Evolutionary conservation across 805 yeast species (phyloP), one percentile per base, ranked within the genome.

Genomic region (Saccharomycopsis fibuligera): DNA sequence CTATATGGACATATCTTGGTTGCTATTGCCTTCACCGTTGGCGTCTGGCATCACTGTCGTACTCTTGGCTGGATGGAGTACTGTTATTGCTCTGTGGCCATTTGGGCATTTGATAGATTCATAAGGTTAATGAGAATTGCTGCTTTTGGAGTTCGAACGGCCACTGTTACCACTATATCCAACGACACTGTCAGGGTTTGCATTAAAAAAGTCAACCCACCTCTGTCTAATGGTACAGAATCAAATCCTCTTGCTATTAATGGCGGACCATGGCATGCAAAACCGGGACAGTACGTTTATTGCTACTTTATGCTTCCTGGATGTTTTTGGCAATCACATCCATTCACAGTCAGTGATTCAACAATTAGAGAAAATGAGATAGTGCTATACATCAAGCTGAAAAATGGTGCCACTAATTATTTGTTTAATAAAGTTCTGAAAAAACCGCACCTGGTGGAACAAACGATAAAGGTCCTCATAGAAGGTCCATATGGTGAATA

Each of bases 51-150:
- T 90, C 48, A 52, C 78, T 0, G 57, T 75, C 10, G 71, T 96
- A 53, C 51, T 80, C 8, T 64, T 72, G 1, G 87, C 45, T 62
- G 86, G 2, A 69, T 72, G 56, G 74, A 69, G 49, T 77, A 72
- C 65, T 56, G 73, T 21, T 78, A 75, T 49, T 74, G 78, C 3
- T 59, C 81, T 8, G 71, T 78, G 50, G 81, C 77, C 0, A 69
- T 87, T 8, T 88, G 96, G 96, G 73, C 68, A 1, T 70, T 78
- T 55, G 95, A 88, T 59, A 68, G 91, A 48, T 52, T 78, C 0
- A 57, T 75, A 12, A 72, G 96, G 54, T 51, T 81, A 9, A 65
- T 72, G 1, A 72, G 87, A 45, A 62, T 86, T 2, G 45, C 73
- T 12, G 58, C 66, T 30, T 81, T 83, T 53, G 96, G 96, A 14